These are phyloP conservation scores for Kazachstania bromeliacearum DNA, from an alignment of 805 yeast species.

Conservation along the genomic window DNA sequence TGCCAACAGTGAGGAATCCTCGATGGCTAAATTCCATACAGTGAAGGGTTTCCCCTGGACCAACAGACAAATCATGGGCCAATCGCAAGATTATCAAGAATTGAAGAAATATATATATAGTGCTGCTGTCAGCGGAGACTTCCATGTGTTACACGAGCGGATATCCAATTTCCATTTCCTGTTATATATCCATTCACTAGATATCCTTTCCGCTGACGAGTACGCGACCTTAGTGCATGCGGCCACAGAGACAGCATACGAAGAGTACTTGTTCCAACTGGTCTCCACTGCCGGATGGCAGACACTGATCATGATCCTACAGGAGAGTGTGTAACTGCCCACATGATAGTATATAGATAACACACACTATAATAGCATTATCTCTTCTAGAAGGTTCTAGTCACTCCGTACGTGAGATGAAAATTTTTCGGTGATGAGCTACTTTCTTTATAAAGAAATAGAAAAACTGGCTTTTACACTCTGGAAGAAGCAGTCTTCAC, in stretches of 20 bases:
- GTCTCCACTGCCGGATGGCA: conserved; percentile 64
- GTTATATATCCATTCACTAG: conserved; percentile 45
- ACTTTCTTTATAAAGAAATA: too few relatives aligned
- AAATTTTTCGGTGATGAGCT: too few relatives aligned
- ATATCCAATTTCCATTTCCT: conserved; percentile 73
- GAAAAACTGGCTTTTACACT: too few relatives aligned
- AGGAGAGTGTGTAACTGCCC: conserved; percentile 20
- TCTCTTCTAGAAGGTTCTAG: too few relatives aligned
- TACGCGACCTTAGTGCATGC: conserved; percentile 38
- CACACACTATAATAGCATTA: too few relatives aligned
- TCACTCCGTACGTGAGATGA: too few relatives aligned
- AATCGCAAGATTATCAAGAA: conserved; percentile 54
- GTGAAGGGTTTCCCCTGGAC: conserved; percentile 58
- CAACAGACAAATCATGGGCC: conserved; percentile 68
- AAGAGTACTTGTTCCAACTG: conserved; percentile 40
- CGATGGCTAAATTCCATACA: conserved; percentile 42
- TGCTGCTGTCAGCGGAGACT: conserved; percentile 23
- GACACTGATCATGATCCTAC: conserved; percentile 53
- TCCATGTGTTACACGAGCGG: conserved; percentile 28
- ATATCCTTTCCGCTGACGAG: conserved; percentile 51
- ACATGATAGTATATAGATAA: too few relatives aligned
- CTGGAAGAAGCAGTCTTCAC: too few relatives aligned
- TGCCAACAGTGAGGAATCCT: conserved; percentile 13
- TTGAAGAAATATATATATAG: conserved; percentile 41
- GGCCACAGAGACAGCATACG: conserved; percentile 35